phyloP scores from a whole-genome alignment of 108 stramenopile species.

The Stephanodiscus triporus region DNA sequence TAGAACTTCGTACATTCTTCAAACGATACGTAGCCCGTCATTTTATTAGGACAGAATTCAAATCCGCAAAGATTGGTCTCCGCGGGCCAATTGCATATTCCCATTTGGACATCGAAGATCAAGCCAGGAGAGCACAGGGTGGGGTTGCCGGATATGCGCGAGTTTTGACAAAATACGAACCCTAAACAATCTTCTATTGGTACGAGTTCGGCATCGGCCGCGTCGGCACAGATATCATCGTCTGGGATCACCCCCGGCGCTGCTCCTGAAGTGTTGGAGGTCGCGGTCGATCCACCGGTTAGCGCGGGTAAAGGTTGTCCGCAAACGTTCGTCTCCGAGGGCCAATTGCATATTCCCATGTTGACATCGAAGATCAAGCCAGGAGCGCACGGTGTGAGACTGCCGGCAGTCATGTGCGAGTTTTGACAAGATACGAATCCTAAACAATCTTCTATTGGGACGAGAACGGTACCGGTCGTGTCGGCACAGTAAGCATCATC shows the following conservation, averaged over 20 bases:
- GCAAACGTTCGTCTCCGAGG: conserved; percentile 32
- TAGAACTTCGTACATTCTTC: conserved; percentile 50
- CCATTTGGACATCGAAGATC: conserved; percentile 39
- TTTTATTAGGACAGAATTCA: conserved; percentile 41
- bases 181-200: conserved; percentile 38
- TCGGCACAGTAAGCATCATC: conserved; percentile 26
- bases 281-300: not conserved
- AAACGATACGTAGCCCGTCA: conserved; percentile 28
- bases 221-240: conserved; percentile 27
- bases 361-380: conserved; percentile 41
- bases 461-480: conserved; percentile 16
- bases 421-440: conserved; percentile 44
- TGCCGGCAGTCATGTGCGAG: conserved; percentile 33
- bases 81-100: conserved; percentile 48
- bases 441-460: conserved; percentile 32
- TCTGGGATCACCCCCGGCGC: conserved; percentile 31
- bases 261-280: conserved; percentile 10
- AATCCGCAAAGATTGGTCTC: conserved; percentile 45
- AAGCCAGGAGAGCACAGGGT: conserved; percentile 31
- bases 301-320: conserved; percentile 11
- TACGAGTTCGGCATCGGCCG: conserved; percentile 20
- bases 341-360: conserved; percentile 52
- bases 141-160: conserved; percentile 29
- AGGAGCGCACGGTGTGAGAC: conserved; percentile 18
- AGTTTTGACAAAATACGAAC: conserved; percentile 39